phyloP scores from a whole-genome alignment of 2,329 filamentous ascomycete species.

The Rutstroemia sp. region DNA sequence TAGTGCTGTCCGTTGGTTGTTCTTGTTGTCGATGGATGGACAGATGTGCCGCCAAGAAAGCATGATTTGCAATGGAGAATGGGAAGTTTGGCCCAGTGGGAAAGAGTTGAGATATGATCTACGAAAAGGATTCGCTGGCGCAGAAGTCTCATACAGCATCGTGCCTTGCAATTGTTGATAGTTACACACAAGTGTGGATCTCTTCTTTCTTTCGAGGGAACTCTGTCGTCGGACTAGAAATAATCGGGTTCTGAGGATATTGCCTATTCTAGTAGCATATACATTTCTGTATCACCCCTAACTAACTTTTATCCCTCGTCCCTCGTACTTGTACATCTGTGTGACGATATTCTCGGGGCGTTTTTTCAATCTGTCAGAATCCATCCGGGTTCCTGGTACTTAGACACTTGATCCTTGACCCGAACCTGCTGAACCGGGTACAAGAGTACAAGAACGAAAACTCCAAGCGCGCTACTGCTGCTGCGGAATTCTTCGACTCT shows the following conservation, averaged over 20 bases:
- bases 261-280: neutral
- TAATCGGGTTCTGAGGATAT: neutral
- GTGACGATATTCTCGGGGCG: neutral
- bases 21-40: neutral
- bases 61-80: neutral
- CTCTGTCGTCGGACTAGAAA: neutral
- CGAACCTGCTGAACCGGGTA: neutral
- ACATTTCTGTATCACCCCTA: neutral
- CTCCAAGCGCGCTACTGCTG: neutral
- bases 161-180: neutral
- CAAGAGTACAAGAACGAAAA: slow-evolving; percentile 8
- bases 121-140: neutral
- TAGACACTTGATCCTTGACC: slow-evolving; percentile 5
- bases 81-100: too few species aligned
- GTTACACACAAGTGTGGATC: neutral
- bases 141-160: neutral
- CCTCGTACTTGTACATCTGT: neutral
- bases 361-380: neutral
- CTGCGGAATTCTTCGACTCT: neutral
- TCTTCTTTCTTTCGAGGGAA: neutral
- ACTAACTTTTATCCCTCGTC: too few species aligned
- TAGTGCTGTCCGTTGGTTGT: too few species aligned
- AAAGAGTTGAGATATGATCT: neutral
- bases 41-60: neutral
- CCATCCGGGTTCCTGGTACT: slow-evolving; percentile 7